Base-by-base conservation (phyloP, 1,284 basidiomycete species). In the Cutaneotrichosporon curvatum region DNA sequence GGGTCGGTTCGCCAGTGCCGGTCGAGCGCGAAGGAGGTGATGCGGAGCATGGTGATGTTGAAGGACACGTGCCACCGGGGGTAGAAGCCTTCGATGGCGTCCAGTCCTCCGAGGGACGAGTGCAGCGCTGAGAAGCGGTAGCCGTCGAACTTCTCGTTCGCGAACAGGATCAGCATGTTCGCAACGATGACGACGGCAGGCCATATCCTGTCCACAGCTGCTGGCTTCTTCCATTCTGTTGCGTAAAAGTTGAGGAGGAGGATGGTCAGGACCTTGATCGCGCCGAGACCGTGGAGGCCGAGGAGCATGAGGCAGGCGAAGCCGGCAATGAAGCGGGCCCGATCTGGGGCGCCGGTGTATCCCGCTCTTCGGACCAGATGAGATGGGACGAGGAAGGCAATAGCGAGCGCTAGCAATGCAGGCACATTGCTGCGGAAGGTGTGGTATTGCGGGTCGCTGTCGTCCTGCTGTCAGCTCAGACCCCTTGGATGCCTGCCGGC, bases 1-100 rank as follows among this genome's bases (percentile, higher is more conserved):
- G 40, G n/a, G 4, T 34, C 41, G 20, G 48, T 45, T 23, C 9
- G 84, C 92, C 91, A 97, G 61, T 87, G 81, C 59, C 84, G 84
- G 66, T 98, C 94, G 78, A 96, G 80, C 47, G 82, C 84, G 73
- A 90, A 98, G 0, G 90, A 95, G 10, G 98, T 78, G 28, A 96
- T 78, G 14, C 95, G 80, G 28, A 98, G 78, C 87, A 95, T 95
- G 2, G 90, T 92, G 59, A 98, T 92, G 69, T 98, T 98, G 77
- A 94, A 97, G 59, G 78, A 82, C 63, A 97, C 79, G 61, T 96
- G 82, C 94, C 95, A 98, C 25, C 90, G 77, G 4, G 90, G 87
- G 79, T 91, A 46, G 76, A 80, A 39, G 75, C 94, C 73, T 70
- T 38, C 46, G 36, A 56, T 38, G 49, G 61, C 53, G 65, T 96